A percentile compares a stretch with the other conserved stretches of the same genome.
Evolutionary conservation across 1,284 basidiomycete genomes (phyloP).

Genomic region (Coriolopsis trogii): DNA sequence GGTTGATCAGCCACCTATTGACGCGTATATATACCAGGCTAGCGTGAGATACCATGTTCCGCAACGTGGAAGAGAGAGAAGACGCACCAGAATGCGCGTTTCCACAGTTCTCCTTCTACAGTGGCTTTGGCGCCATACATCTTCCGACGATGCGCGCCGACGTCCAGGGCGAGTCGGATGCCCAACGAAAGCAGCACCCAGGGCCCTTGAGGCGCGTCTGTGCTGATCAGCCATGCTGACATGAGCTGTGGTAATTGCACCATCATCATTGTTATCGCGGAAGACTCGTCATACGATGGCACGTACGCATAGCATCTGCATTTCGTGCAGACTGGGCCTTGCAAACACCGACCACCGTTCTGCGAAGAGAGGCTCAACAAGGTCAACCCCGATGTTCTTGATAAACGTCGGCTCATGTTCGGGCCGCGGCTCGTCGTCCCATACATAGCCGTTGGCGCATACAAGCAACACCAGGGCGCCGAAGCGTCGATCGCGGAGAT

Average conservation of each 20-base stretch:
- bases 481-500: slow-evolving; percentile 49
- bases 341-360: slow-evolving; percentile 51
- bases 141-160: slow-evolving; percentile 43
- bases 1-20: slow-evolving; percentile 57
- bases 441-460: slow-evolving; percentile 54
- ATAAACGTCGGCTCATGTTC: too few relatives aligned
- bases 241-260: slow-evolving; percentile 32
- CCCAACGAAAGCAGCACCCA: slow-evolving; percentile 58
- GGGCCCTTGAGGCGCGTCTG: slow-evolving; percentile 46
- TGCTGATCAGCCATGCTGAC: slow-evolving; percentile 40
- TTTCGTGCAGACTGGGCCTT: slow-evolving; percentile 69
- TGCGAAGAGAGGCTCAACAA: slow-evolving; percentile 61
- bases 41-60: too few relatives aligned
- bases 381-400: slow-evolving; percentile 74
- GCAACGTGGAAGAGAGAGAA: not conserved
- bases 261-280: not conserved
- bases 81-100: slow-evolving; percentile 73
- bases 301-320: slow-evolving; percentile 62
- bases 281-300: not conserved
- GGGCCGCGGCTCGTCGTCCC: slow-evolving; percentile 56
- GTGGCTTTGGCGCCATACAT: slow-evolving; percentile 31
- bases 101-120: slow-evolving; percentile 55
- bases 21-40: not conserved
- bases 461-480: slow-evolving; percentile 52
- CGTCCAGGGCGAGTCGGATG: slow-evolving; percentile 49